Base-by-base conservation (phyloP, 345 rosid genomes). In the Salix purpurea region DNA sequence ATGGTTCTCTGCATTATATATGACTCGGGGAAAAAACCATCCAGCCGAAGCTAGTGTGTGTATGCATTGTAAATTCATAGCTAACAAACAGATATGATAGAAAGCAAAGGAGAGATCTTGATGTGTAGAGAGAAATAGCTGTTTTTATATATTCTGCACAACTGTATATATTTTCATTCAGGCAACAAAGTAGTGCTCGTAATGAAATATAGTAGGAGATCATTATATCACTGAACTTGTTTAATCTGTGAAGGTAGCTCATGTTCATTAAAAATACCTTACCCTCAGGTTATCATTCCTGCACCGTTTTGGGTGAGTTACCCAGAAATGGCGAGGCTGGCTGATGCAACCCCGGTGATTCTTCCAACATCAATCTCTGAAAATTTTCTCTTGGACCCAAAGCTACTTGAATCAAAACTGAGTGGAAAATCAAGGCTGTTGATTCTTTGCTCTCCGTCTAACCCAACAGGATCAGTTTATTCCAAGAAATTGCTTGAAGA, bases 391-490 rank as follows among this genome's bases (percentile, higher is more conserved):
- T 80, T 96, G 91, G 89, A 96, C 84, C 97, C 99, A 77, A 86
- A 88, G 83, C 81, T 82, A 76, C 93, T 96, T 6, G 91, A 91
- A 88, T 87, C 93, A 48, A 87, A 82, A 52, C 71, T 96, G 70
- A 94, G 85, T 24, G 98, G 85, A 66, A 96, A 90, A 83, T 94
- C 99, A 44, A 96, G 99, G 77, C 79, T 96, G 81, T 71, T 96
- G 65, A 87, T 96, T 77, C 91, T 96, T 56, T 96, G 98, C 76
- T 94, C 98, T 76, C 99, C 98, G 67, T 94, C 98, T 7, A 94
- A 96, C 79, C 99, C 99, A 69, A 96, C 99, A 48, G 98, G 99
- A 71, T 92, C 98, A n/a, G 98, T 96, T 76, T 96, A 92, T 84
- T 92, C 98, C 50, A 92, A 88, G 87, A 80, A 84, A 75, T 77